Percentiles rank a stretch among this genome's conserved stretches.
These are phyloP conservation scores for Microbotryum violaceum DNA, from an alignment of 1,284 basidiomycete genomes.

Conservation along the genomic window DNA sequence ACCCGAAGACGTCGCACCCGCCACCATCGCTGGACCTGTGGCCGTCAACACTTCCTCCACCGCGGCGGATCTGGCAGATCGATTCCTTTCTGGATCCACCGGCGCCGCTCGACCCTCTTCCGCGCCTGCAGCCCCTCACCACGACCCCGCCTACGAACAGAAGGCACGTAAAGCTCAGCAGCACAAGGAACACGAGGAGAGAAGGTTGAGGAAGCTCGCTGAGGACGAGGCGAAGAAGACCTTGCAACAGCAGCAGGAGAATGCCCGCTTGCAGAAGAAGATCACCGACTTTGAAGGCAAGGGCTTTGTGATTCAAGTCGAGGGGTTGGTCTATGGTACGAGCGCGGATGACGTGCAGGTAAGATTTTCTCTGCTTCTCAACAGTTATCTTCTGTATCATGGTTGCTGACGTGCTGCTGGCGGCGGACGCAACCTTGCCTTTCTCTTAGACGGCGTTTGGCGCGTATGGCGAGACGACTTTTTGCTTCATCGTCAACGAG, in stretches of 20 bases:
- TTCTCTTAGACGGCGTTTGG: conserved; percentile 27
- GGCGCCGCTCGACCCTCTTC: too few relatives aligned
- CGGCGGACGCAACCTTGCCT: not conserved
- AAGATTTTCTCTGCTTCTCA: not conserved
- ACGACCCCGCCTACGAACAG: too few relatives aligned
- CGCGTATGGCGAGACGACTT: conserved; percentile 26
- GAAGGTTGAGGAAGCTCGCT: not conserved
- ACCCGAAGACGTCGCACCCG: too few relatives aligned
- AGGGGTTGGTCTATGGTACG: conserved; percentile 28
- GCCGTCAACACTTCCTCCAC: too few relatives aligned
- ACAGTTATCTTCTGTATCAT: not conserved
- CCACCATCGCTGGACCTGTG: too few relatives aligned
- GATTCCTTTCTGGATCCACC: too few relatives aligned
- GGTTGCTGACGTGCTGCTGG: not conserved
- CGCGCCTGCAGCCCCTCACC: too few relatives aligned
- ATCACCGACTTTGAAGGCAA: conserved; percentile 17
- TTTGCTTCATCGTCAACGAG: conserved; percentile 25
- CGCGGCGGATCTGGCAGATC: too few relatives aligned
- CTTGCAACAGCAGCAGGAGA: not conserved
- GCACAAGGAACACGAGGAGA: not conserved
- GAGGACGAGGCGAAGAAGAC: not conserved
- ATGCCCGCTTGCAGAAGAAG: not conserved
- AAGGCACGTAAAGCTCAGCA: not conserved
- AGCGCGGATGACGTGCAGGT: conserved; percentile 33
- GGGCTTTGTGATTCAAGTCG: conserved; percentile 29